Base-by-base conservation (phyloP, 2,329 filamentous ascomycete genomes). In the Penicillium sp. region DNA sequence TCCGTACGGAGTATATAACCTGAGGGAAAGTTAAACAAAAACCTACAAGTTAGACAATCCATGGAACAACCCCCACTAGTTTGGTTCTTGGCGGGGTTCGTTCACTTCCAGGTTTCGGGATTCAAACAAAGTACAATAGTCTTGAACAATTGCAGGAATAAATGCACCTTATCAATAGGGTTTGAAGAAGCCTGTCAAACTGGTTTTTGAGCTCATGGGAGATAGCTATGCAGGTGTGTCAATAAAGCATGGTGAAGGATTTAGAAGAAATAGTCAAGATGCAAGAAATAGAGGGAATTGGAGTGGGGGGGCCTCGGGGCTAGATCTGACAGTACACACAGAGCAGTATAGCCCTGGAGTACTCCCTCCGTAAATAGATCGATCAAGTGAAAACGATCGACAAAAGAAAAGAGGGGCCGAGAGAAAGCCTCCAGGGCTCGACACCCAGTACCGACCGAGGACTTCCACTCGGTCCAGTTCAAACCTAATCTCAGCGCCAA, bases 251-350 rank as follows among this genome's bases (percentile, higher is more conserved):
- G 47, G 47, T 29, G 42, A 42, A 36, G 6, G 5, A 35, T n/a
- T 47, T 27, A 13, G n/a, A 12, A 33, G 36, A 49, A 48, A 45
- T 42, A 53, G 50, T 31, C 27, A 42, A 52, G 52, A 53, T 39
- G 52, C 38, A 55, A 23, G 35, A 27, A 45, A 50, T 35, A 38
- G 23, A 49, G 23, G 35, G 25, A 36, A 55, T 9, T 12, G 25
- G 38, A 35, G 53, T 33, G 48, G 47, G 53, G 53, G 13, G 15
- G 15, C 1, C 8, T 19, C 4, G 25, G 25, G 42, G 21, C 39
- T 25, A 43, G 42, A 61, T 63, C 49, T 55, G 59, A 60, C 57
- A 52, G 39, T 53, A 36, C 51, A 55, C 5, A 53, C 21, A 49
- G 62, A 61, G 49, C 57, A 39, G 19, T 35, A 33, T 42, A 5